Evolutionary conservation across 768 basidiomycete species (phyloP).

Genomic region (Hericium rajendrae): DNA sequence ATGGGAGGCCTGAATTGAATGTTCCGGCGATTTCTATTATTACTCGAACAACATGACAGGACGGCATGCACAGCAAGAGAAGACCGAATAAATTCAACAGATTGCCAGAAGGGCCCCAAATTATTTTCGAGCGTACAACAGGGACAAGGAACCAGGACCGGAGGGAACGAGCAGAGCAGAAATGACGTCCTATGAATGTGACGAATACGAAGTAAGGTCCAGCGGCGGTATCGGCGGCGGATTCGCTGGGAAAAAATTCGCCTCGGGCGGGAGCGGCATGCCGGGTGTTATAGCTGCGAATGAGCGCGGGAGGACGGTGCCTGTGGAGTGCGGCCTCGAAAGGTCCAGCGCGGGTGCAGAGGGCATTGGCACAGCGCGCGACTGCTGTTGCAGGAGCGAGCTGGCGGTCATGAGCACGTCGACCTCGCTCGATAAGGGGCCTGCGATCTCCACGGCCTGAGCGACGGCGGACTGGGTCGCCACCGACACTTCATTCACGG

Average conservation of each 20-base stretch:
- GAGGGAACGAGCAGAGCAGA: neutral
- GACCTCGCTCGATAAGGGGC: slow-evolving; percentile 64
- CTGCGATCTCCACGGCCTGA: slow-evolving; percentile 69
- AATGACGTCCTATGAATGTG: slow-evolving; percentile 8
- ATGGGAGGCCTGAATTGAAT: too few relatives aligned
- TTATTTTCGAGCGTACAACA: slow-evolving; percentile 2
- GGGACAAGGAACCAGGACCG: neutral
- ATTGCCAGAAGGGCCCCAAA: neutral
- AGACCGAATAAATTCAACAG: neutral
- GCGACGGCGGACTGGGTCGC: slow-evolving; percentile 74
- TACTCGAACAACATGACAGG: slow-evolving; percentile 9
- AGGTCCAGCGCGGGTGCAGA: slow-evolving; percentile 20
- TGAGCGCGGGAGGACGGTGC: slow-evolving; percentile 18
- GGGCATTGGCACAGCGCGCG: slow-evolving; percentile 20
- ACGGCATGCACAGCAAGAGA: neutral
- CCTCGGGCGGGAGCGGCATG: slow-evolving; percentile 8
- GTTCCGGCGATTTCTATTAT: slow-evolving; percentile 3
- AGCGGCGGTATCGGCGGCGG: neutral
- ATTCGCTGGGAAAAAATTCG: slow-evolving; percentile 1
- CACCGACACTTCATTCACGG: slow-evolving; percentile 47
- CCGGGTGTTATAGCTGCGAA: slow-evolving; percentile 13
- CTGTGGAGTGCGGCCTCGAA: slow-evolving; percentile 28
- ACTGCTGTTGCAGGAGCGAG: slow-evolving; percentile 39
- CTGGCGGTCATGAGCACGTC: slow-evolving; percentile 71
- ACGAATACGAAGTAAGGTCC: slow-evolving; percentile 8